Conservation (phyloP, 2,329 filamentous ascomycete genomes). For the Aspergillus bombycis region DNA sequence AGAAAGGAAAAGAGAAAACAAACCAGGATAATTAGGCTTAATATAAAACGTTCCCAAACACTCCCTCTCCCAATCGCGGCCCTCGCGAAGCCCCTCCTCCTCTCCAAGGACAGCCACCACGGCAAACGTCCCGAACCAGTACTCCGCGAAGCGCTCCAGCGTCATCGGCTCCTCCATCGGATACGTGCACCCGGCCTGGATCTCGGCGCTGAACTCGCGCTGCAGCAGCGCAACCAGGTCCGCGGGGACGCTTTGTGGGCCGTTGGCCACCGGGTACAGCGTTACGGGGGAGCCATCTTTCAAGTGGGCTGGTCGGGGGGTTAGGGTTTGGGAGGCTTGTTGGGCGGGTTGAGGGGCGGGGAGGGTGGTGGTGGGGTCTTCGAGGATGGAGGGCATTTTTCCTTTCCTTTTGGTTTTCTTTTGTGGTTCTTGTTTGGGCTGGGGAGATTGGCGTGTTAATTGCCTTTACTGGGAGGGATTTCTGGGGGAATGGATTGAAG, state of each 20-base stretch:
- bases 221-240: constrained; percentile 34
- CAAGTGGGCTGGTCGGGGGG: constrained; percentile 28
- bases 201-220: constrained; percentile 39
- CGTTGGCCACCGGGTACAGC: constrained; percentile 33
- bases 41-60: constrained; percentile 47
- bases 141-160: constrained; percentile 35
- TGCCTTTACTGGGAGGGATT: neutral
- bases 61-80: constrained; percentile 37
- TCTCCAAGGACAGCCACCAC: constrained; percentile 32
- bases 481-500: neutral
- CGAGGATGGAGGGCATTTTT: constrained; percentile 41
- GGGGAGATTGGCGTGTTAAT: too few species aligned
- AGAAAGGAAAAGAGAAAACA: constrained; percentile 10
- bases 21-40: constrained; percentile 47
- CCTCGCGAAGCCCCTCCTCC: constrained; percentile 24
- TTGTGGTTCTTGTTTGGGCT: neutral
- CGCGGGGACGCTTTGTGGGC: constrained; percentile 24
- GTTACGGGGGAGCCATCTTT: constrained; percentile 29
- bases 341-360: constrained; percentile 28
- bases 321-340: constrained; percentile 25
- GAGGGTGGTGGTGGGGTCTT: constrained; percentile 36
- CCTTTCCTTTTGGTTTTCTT: constrained; percentile 10
- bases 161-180: constrained; percentile 41
- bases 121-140: constrained; percentile 45
- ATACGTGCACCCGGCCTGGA: constrained; percentile 40